Base-by-base conservation (phyloP, 2,329 filamentous ascomycete species). In the Pseudogymnoascus sp. region DNA sequence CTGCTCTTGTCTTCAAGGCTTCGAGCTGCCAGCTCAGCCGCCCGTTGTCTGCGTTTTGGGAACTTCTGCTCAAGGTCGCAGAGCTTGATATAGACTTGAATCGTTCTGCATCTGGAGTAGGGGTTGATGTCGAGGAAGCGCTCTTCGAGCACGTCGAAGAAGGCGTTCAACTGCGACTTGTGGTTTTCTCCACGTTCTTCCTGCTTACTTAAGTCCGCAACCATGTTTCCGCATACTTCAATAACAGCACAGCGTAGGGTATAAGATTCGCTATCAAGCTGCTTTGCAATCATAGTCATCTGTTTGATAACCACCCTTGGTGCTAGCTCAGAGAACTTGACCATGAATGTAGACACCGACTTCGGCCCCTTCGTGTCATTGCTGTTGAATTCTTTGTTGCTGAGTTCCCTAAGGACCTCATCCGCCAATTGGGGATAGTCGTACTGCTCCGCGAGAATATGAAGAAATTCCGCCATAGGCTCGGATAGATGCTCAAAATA, bases 401-500 rank as follows among this genome's bases (percentile, higher is more conserved):
- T 96, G 67, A 99, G 84, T 72, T 99, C 94, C 70, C 91, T 88
- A 63, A 99, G 76, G 31, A 97, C 90, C 72, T 99, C 94, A 73
- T 97, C 94, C 4, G 92, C 89, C 7, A 99, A 81, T 71, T 99
- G 94, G 13, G 92, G 90, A 73, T 97, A 96, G 76, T 99, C 94
- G 77, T 97, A 99, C 78, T 97, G 93, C 73, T 97, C 92, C 0
- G 92, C 88, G 27, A 99, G 80, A 70, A 97, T 99, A 70, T 97
- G 91, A 4, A 99, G 79, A 70, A 99, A 96, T 74, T 99, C 95
- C 33, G 94, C 94, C 94, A 99, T 99, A 1, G 94, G 94, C 72
- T 99, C 94, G 0, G 94, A 93, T n/a, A 99, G 79, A 75, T 99
- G 94, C 76, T 99, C 94, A 70, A 97, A 99, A 74, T 99, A 99